Conservation (phyloP, 2,329 filamentous ascomycete species). For the Aspergillus latus region DNA sequence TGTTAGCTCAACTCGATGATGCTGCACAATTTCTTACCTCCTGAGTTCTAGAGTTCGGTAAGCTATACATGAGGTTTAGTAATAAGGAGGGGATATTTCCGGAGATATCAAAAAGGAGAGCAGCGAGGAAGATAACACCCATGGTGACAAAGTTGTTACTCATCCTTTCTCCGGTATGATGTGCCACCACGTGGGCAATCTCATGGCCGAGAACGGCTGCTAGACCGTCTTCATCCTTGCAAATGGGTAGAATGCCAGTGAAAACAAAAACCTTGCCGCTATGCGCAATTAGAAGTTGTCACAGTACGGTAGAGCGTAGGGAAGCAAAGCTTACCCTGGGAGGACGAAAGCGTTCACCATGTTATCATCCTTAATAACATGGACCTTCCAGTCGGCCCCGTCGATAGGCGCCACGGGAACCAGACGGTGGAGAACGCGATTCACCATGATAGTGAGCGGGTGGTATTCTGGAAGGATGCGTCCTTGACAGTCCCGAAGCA, state of each 20-base stretch:
- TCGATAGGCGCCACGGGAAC: slow-evolving; percentile 53
- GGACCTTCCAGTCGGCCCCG: slow-evolving; percentile 55
- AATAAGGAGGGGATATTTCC: slow-evolving; percentile 41
- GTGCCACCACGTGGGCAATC: slow-evolving; percentile 63
- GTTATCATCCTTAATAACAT: slow-evolving; percentile 55
- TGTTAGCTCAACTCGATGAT: not conserved
- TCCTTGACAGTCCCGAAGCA: slow-evolving; percentile 48
- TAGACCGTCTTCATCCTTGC: slow-evolving; percentile 56
- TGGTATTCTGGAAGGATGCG: slow-evolving; percentile 53
- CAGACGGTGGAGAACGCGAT: slow-evolving; percentile 54
- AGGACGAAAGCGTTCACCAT: slow-evolving; percentile 62
- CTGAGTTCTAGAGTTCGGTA: slow-evolving; percentile 58
- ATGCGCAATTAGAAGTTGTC: slow-evolving; percentile 8
- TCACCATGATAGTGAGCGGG: slow-evolving; percentile 50
- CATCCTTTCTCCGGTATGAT: slow-evolving; percentile 57
- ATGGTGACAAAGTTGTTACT: slow-evolving; percentile 43
- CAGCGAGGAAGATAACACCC: slow-evolving; percentile 28
- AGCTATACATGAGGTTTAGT: slow-evolving; percentile 51
- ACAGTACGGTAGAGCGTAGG: not conserved
- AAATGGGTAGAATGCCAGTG: slow-evolving; percentile 60
- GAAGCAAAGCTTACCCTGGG: slow-evolving; percentile 48
- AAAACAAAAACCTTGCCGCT: slow-evolving; percentile 65
- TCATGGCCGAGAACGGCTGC: slow-evolving; percentile 64
- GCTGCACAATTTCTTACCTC: slow-evolving; percentile 42
- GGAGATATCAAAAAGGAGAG: slow-evolving; percentile 43